These are phyloP conservation scores for Taphrina confusa DNA, from an alignment of 1,139 yeast species.

Conservation along the genomic window DNA sequence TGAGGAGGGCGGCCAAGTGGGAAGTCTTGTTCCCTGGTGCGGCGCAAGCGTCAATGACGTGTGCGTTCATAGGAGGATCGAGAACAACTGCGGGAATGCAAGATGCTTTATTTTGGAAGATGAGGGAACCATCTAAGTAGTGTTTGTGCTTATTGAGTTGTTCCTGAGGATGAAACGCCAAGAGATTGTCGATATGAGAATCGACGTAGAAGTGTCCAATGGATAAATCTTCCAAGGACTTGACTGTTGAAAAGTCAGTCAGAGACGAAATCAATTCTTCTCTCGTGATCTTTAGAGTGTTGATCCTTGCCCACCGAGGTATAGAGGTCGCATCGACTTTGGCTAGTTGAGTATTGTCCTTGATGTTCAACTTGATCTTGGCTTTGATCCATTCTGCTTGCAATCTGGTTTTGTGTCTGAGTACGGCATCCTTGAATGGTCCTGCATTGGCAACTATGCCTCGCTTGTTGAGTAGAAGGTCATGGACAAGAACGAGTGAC, in stretches of 20 bases:
- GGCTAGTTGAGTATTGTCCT: constrained; percentile 36
- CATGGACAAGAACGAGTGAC: constrained; percentile 72
- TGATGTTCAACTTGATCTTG: constrained; percentile 51
- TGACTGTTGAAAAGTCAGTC: constrained; percentile 50
- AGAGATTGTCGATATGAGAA: constrained; percentile 63
- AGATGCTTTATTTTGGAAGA: constrained; percentile 94
- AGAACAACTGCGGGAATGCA: constrained; percentile 92
- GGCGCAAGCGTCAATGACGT: constrained; percentile 88
- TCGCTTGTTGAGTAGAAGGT: constrained; percentile 68
- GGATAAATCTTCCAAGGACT: constrained; percentile 52
- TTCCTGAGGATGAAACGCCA: constrained; percentile 57
- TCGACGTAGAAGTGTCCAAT: constrained; percentile 50
- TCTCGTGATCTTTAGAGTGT: constrained; percentile 55
- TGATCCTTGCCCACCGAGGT: constrained; percentile 83
- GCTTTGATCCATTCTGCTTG: constrained; percentile 78
- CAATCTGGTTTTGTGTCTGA: constrained; percentile 74
- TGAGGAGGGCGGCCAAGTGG: constrained; percentile 70
- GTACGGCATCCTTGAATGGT: constrained; percentile 76
- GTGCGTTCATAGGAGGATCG: constrained; percentile 56
- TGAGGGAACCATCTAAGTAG: constrained; percentile 72
- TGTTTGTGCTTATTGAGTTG: constrained; percentile 21
- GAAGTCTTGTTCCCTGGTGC: constrained; percentile 99
- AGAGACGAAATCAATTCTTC: constrained; percentile 52
- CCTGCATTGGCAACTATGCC: constrained; percentile 91
- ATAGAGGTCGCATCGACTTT: constrained; percentile 49